Conservation (phyloP, 768 basidiomycete species). For the Russula sp. region DNA sequence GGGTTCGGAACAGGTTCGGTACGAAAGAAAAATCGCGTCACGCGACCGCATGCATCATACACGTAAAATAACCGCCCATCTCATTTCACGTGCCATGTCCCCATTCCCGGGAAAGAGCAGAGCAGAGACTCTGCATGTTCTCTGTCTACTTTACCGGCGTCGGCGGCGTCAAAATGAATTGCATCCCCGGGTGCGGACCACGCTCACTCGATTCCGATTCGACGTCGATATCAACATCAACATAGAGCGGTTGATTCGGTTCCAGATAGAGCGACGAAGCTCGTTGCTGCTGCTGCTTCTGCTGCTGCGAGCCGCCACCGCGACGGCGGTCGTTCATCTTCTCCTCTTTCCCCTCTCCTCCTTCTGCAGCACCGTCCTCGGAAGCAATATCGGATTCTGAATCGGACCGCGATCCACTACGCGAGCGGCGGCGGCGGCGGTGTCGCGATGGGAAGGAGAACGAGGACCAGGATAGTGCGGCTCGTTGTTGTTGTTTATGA, state of each 20-base stretch:
- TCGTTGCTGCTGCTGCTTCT: too few species aligned
- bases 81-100: neutral
- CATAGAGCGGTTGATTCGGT: constrained; percentile 27
- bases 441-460: neutral
- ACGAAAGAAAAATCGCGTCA: neutral
- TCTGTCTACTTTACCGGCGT: constrained; percentile 20
- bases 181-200: constrained; percentile 13
- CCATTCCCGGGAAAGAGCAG: too few species aligned
- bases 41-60: neutral
- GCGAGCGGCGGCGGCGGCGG: neutral
- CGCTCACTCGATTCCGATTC: constrained; percentile 14
- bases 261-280: constrained; percentile 19
- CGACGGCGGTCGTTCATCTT: neutral
- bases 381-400: neutral
- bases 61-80: neutral
- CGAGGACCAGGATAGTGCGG: neutral
- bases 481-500: too few species aligned
- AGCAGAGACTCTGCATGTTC: too few species aligned
- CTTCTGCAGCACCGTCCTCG: neutral
- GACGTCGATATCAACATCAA: constrained; percentile 20
- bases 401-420: neutral
- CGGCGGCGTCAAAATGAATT: constrained; percentile 27
- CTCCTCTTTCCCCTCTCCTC: neutral
- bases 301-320: neutral
- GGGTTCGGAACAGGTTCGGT: neutral